phyloP scores from a whole-genome alignment of 208 protist species.

The Pavlovales sp. region DNA sequence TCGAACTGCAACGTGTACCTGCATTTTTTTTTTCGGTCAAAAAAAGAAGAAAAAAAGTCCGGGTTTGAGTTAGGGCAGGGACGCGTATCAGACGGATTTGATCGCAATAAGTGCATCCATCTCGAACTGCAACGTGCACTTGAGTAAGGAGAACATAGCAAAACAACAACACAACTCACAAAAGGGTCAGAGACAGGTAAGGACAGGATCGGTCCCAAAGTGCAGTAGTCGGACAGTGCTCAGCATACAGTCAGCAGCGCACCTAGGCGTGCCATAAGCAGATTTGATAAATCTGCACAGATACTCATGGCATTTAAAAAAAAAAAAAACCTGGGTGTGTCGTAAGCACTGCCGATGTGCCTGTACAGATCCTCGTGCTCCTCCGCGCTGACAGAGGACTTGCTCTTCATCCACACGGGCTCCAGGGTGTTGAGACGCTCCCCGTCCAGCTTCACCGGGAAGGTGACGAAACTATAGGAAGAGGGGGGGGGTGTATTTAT shows the following conservation, averaged over 20 bases:
- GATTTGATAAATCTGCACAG: too few relatives aligned
- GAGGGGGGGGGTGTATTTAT: too few relatives aligned
- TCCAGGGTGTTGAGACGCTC: constrained; percentile 87
- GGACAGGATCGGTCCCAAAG: too few relatives aligned
- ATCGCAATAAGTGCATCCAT: constrained; percentile 88
- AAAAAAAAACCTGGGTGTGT: background rate
- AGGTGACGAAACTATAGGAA: constrained; percentile 92
- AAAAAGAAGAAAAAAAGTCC: background rate
- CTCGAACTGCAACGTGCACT: constrained; percentile 83
- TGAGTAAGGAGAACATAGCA: too few relatives aligned
- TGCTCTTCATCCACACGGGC: constrained; percentile 90
- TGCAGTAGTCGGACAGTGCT: too few relatives aligned
- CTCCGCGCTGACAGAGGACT: constrained; percentile 77
- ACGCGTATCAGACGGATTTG: constrained; percentile 86
- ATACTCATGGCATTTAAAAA: too few relatives aligned
- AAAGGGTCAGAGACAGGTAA: too few relatives aligned
- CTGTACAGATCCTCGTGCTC: constrained; percentile 94
- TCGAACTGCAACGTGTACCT: constrained; percentile 83
- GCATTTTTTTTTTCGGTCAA: background rate
- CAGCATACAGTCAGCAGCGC: too few relatives aligned
- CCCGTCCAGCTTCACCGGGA: constrained; percentile 88
- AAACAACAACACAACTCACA: too few relatives aligned
- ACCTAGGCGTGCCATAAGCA: too few relatives aligned
- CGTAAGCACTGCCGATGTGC: constrained; percentile 76
- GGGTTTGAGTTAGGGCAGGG: too few relatives aligned